Conservation (phyloP, 352 stramenopile genomes). For the Phytopythium aichiense region DNA sequence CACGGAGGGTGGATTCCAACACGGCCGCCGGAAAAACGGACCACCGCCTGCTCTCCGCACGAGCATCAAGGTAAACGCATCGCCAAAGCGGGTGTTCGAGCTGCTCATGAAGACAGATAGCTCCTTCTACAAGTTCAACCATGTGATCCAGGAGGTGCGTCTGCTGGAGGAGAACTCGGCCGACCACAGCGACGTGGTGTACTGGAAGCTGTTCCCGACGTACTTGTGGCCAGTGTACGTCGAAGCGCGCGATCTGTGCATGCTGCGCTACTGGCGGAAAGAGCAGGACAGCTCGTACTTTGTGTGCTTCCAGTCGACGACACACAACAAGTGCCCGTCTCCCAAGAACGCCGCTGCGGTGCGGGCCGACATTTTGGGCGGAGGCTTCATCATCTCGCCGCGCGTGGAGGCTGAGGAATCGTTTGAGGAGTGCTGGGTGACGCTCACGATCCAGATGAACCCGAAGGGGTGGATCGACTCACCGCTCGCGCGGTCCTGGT, state of each 20-base stretch:
- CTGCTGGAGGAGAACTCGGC: conserved; percentile 62
- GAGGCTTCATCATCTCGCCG: conserved; percentile 68
- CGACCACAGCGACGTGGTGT: conserved; percentile 79
- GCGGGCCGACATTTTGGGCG: conserved; percentile 58
- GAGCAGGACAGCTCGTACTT: conserved; percentile 79
- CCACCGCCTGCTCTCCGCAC: conserved; percentile 61
- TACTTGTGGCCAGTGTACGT: conserved; percentile 71
- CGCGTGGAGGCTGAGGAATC: conserved; percentile 47
- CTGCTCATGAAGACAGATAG: conserved; percentile 71
- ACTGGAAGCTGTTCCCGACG: conserved; percentile 66
- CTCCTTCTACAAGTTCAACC: conserved; percentile 67
- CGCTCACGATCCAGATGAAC: conserved; percentile 77
- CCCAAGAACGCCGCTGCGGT: conserved; percentile 24
- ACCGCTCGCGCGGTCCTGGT: conserved; percentile 50
- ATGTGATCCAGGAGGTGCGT: conserved; percentile 59
- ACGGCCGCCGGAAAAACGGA: conserved; percentile 25
- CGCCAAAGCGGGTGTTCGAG: conserved; percentile 68
- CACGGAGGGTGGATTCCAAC: conserved; percentile 43
- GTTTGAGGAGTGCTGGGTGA: conserved; percentile 77
- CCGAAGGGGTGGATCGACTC: conserved; percentile 75
- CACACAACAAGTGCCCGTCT: conserved; percentile 45
- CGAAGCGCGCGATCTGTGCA: conserved; percentile 62
- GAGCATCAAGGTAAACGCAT: conserved; percentile 65
- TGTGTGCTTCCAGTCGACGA: conserved; percentile 85
- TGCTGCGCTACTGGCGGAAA: conserved; percentile 82